Conservation (phyloP, 306 rosid species). For the Crataegus laevigata region DNA sequence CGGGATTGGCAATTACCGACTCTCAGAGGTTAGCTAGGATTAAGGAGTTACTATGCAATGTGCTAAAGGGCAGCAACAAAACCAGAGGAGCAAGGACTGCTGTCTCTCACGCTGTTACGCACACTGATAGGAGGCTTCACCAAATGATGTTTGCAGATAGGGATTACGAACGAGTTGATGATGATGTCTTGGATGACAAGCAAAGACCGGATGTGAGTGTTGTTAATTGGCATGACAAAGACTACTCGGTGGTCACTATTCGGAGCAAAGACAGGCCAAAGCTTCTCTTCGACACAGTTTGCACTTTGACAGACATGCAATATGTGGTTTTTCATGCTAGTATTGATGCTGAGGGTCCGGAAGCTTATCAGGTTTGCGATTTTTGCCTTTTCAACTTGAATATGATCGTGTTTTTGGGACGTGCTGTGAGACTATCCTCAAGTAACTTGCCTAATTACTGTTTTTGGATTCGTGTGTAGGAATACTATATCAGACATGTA, state of each 20-base stretch:
- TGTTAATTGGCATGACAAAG: constrained; percentile 73
- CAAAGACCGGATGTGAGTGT: constrained; percentile 79
- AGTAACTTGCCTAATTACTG: constrained; percentile 13
- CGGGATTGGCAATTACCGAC: constrained; percentile 55
- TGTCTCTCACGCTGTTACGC: constrained; percentile 61
- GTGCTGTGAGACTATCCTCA: neutral
- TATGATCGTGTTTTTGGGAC: neutral
- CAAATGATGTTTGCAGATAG: constrained; percentile 98
- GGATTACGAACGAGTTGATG: constrained; percentile 58
- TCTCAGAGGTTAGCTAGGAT: constrained; percentile 55
- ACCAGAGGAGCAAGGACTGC: constrained; percentile 64
- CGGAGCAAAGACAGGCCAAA: constrained; percentile 77
- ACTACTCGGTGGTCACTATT: constrained; percentile 80
- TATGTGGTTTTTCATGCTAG: constrained; percentile 91
- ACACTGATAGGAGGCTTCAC: constrained; percentile 86
- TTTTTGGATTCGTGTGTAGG: constrained; percentile 42
- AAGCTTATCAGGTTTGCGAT: constrained; percentile 72
- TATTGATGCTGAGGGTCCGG: constrained; percentile 77
- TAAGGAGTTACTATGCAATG: constrained; percentile 71
- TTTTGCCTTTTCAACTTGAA: constrained; percentile 2
- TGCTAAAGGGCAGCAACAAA: constrained; percentile 74
- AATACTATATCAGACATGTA: constrained; percentile 77
- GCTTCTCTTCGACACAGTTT: constrained; percentile 88
- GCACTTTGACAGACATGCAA: constrained; percentile 94
- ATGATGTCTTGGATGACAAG: constrained; percentile 44